Evolutionary conservation across 2,329 filamentous ascomycete genomes (phyloP).

Genomic region (Cladophialophora chaetospira): DNA sequence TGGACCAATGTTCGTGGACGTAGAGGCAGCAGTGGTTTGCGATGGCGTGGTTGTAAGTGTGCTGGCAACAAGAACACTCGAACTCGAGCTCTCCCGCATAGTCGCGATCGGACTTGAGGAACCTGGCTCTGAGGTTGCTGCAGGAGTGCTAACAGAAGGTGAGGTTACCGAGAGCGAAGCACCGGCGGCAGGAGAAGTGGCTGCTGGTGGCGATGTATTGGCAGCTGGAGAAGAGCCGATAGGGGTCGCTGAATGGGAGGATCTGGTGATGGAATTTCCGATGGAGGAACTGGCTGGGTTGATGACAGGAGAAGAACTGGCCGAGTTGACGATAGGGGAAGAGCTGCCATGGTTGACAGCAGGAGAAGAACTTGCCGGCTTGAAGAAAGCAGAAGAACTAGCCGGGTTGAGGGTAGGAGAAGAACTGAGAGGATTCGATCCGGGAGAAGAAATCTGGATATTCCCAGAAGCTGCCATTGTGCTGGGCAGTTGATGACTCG

Average conservation of each 20-base stretch:
- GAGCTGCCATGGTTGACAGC: not conserved
- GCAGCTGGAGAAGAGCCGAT: too few relatives aligned
- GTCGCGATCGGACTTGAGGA: not conserved
- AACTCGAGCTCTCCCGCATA: not conserved
- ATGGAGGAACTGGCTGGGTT: not conserved
- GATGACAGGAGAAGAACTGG: not conserved
- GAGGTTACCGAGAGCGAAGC: not conserved
- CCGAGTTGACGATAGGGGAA: not conserved
- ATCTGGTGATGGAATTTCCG: too few relatives aligned
- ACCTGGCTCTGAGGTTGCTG: not conserved
- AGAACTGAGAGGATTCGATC: not conserved
- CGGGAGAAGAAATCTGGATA: not conserved
- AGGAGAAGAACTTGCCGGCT: not conserved
- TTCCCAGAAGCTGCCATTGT: not conserved
- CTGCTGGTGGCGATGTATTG: too few relatives aligned
- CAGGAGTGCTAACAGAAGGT: not conserved
- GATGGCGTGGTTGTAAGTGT: conserved; percentile 42
- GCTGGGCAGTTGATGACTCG: conserved; percentile 3
- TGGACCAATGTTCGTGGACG: conserved; percentile 6
- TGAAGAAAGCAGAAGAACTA: not conserved
- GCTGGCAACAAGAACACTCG: conserved; percentile 43
- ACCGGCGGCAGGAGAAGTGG: not conserved
- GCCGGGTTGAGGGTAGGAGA: not conserved
- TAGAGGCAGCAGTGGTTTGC: conserved; percentile 34
- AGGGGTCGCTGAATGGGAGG: too few relatives aligned